Conservation (phyloP, 148 eudicot species). For the Cornus controversa region DNA sequence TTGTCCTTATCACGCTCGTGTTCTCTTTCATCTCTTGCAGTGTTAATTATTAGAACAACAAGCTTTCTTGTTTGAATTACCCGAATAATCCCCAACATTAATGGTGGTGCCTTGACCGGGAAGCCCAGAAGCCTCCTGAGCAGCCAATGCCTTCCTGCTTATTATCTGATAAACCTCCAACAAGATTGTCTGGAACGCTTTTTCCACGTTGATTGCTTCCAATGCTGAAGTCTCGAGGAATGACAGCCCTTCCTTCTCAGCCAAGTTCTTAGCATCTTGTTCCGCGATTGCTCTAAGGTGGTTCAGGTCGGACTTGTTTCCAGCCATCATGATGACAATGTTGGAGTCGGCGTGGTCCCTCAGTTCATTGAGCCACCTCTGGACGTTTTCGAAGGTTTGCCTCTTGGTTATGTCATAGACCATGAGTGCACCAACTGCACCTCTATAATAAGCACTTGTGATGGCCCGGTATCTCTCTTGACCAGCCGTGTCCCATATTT, state of each 20-base stretch:
- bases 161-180: constrained; percentile 36
- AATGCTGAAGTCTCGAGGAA: constrained; percentile 42
- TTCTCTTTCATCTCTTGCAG: not conserved
- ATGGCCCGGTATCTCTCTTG: constrained; percentile 32
- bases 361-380: constrained; percentile 19
- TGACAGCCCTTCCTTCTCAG: constrained; percentile 44
- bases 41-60: not conserved
- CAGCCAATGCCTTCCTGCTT: constrained; percentile 23
- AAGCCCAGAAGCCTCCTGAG: not conserved
- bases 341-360: constrained; percentile 22
- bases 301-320: constrained; percentile 22
- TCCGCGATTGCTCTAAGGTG: constrained; percentile 26
- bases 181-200: constrained; percentile 35
- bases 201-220: constrained; percentile 32
- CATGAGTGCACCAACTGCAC: constrained; percentile 16
- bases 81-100: not conserved
- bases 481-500: constrained; percentile 7
- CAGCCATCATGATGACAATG: constrained; percentile 30
- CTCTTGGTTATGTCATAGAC: constrained; percentile 23
- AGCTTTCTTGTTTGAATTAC: not conserved
- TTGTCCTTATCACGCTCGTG: not conserved
- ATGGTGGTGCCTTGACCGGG: not conserved
- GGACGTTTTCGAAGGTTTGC: constrained; percentile 30
- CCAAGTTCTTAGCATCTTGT: constrained; percentile 32
- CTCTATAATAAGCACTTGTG: constrained; percentile 32